Conservation (phyloP, 2,329 filamentous ascomycete genomes). For the Nemania diffusa region DNA sequence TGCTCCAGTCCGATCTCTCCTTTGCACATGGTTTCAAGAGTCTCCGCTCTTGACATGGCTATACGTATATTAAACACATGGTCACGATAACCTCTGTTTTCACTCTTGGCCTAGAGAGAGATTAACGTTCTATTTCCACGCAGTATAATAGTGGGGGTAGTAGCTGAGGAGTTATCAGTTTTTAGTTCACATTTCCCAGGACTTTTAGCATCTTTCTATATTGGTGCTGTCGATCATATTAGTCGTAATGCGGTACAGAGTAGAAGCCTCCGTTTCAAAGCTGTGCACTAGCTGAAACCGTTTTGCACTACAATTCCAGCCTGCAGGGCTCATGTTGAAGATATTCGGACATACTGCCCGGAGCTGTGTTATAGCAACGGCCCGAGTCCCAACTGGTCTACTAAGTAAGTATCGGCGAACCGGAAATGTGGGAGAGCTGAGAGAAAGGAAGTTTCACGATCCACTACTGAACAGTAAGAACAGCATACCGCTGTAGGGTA, state of each 20-base stretch:
- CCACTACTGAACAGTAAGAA: conserved; percentile 35
- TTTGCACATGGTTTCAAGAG: conserved; percentile 18
- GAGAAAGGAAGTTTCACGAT: conserved; percentile 8
- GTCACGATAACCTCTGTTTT: conserved; percentile 9
- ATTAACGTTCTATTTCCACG: neutral
- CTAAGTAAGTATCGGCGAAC: neutral
- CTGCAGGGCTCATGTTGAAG: neutral
- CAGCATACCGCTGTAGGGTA: conserved; percentile 7
- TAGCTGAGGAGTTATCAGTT: neutral
- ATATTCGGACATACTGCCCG: neutral
- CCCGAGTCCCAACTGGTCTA: neutral
- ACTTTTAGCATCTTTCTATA: neutral
- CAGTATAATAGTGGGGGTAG: neutral
- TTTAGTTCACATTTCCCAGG: conserved; percentile 1
- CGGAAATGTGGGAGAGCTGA: conserved; percentile 16
- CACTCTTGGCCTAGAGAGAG: neutral
- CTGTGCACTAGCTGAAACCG: conserved; percentile 4
- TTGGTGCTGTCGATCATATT: conserved; percentile 5
- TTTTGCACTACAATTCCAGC: neutral
- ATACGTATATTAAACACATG: conserved; percentile 12
- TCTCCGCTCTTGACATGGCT: conserved; percentile 24
- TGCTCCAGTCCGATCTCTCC: conserved; percentile 10
- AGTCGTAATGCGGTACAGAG: neutral
- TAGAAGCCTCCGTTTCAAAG: neutral
- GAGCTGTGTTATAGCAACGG: neutral